Evolutionary conservation across 306 rosid genomes (phyloP).

Genomic region (Quercus variabilis): DNA sequence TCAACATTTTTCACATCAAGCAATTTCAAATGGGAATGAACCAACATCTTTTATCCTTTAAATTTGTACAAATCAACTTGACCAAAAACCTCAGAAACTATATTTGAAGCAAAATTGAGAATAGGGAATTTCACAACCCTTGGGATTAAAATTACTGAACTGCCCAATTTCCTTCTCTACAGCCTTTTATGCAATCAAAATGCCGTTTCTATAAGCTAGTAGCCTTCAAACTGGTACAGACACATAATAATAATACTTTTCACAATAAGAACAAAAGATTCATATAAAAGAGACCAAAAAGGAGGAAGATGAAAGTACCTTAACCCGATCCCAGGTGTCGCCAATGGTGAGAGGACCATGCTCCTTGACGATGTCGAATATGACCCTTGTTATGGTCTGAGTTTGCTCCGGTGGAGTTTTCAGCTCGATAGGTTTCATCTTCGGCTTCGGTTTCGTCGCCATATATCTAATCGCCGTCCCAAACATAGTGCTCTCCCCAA

Average conservation of each 20-base stretch:
- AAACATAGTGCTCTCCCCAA: slow-evolving; percentile 38
- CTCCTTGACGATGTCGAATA: slow-evolving; percentile 75
- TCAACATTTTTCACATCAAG: too few species aligned
- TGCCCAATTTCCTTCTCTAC: not conserved
- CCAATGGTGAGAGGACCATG: slow-evolving; percentile 85
- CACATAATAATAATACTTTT: not conserved
- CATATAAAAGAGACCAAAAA: not conserved
- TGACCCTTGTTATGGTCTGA: slow-evolving; percentile 60
- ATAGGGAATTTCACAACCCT: not conserved
- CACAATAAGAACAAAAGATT: not conserved
- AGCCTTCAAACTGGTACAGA: not conserved
- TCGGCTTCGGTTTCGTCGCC: slow-evolving; percentile 71
- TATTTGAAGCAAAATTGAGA: not conserved
- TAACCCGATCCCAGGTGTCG: slow-evolving; percentile 76
- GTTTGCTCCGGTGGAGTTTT: slow-evolving; percentile 80
- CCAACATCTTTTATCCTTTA: too few species aligned
- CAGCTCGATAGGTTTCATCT: slow-evolving; percentile 56
- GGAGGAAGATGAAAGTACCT: slow-evolving; percentile 36
- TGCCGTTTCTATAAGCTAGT: not conserved
- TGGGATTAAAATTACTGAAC: not conserved
- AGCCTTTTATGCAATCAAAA: not conserved
- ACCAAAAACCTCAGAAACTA: too few species aligned
- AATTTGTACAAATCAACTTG: too few species aligned
- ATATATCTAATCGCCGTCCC: slow-evolving; percentile 53
- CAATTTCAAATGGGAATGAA: too few species aligned